phyloP scores from a whole-genome alignment of 257 asterid species.

The Solanum chmielewskii region DNA sequence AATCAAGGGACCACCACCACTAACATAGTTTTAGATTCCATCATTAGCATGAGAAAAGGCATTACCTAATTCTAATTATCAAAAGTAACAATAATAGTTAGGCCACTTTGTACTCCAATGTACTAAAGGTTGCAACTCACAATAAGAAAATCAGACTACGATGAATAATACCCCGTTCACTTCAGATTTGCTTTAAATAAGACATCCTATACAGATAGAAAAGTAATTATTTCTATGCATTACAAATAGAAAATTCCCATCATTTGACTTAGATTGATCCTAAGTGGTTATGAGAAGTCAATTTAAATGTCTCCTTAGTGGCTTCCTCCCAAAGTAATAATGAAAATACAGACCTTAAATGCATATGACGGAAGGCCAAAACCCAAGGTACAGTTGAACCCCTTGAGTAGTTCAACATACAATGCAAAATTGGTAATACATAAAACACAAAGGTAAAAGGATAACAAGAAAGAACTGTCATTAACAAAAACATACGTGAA shows the following conservation, averaged over 20 bases:
- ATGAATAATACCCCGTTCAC: not conserved
- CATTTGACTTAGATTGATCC: not conserved
- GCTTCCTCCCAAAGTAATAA: not conserved
- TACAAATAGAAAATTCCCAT: not conserved
- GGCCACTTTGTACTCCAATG: constrained; percentile 17
- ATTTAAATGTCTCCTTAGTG: not conserved
- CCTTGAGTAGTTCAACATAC: not conserved
- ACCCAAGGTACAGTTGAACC: not conserved
- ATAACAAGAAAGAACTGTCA: not conserved
- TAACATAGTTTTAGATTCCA: constrained; percentile 24
- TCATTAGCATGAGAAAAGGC: constrained; percentile 27
- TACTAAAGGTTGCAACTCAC: not conserved
- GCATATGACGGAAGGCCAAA: not conserved
- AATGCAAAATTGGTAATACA: not conserved
- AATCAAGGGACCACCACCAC: constrained; percentile 25
- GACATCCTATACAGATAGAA: not conserved
- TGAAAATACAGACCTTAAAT: not conserved
- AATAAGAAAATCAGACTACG: not conserved
- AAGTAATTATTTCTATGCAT: not conserved
- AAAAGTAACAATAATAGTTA: constrained; percentile 7
- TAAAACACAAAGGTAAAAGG: not conserved
- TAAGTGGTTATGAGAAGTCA: not conserved
- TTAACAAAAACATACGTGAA: not conserved
- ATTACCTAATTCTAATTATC: constrained; percentile 19
- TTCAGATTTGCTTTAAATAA: not conserved